Evolutionary conservation across 148 eudicot species (phyloP).

Genomic region (Vaccinium vitisidaea): DNA sequence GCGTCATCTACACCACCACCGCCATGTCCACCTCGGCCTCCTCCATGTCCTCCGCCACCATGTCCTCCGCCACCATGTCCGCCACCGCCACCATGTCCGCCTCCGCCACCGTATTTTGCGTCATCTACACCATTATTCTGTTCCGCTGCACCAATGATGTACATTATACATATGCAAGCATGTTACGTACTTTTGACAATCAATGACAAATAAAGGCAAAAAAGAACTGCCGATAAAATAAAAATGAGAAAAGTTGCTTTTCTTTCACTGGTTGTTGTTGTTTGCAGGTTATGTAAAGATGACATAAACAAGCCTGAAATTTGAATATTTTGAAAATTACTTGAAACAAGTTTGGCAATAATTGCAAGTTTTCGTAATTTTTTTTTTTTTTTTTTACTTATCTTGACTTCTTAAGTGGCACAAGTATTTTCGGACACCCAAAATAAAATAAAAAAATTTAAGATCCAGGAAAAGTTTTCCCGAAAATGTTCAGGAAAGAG

Average conservation of each 20-base stretch:
- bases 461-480: too few relatives aligned
- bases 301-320: background rate
- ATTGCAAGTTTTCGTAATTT: background rate
- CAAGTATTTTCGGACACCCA: background rate
- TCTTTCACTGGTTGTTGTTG: background rate
- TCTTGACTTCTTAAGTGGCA: background rate
- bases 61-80: too few relatives aligned
- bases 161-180: background rate
- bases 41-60: background rate
- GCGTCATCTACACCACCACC: background rate
- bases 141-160: background rate
- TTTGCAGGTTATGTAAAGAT: background rate
- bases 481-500: too few relatives aligned
- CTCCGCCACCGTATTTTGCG: background rate
- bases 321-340: background rate
- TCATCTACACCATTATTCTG: slow-evolving; percentile 6
- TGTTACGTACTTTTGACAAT: background rate
- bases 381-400: background rate
- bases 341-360: background rate
- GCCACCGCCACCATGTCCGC: background rate
- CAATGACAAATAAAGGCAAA: background rate
- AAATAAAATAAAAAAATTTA: background rate
- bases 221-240: background rate
- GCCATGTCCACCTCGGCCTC: too few relatives aligned
- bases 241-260: background rate